These are phyloP conservation scores for Buddleja alternifolia DNA, from an alignment of 257 asterid species.

Conservation along the genomic window DNA sequence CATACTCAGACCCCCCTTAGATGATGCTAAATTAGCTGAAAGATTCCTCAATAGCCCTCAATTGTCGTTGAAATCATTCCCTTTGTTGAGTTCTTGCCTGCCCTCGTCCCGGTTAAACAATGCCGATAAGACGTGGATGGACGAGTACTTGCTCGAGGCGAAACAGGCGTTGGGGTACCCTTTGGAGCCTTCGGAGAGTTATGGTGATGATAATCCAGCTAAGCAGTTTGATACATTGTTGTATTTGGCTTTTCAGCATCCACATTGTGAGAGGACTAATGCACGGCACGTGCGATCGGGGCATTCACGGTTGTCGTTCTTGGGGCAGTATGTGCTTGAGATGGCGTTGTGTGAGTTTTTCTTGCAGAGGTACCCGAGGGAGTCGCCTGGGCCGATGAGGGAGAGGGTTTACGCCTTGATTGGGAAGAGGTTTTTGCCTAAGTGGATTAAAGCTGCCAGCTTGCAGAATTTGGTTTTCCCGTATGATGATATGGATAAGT, in stretches of 20 bases:
- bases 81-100: conserved; percentile 88
- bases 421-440: conserved; percentile 92
- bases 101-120: conserved; percentile 77
- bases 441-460: conserved; percentile 81
- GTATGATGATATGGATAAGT: conserved; percentile 82
- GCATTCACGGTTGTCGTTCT: conserved; percentile 76
- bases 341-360: conserved; percentile 87
- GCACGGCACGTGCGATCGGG: conserved; percentile 84
- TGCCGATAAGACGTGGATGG: conserved; percentile 90
- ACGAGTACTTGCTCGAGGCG: conserved; percentile 84
- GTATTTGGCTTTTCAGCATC: conserved; percentile 93
- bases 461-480: conserved; percentile 94
- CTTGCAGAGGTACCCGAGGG: conserved; percentile 94
- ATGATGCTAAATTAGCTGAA: conserved; percentile 70
- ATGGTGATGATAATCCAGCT: conserved; percentile 88
- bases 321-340: conserved; percentile 90
- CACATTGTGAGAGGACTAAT: conserved; percentile 87
- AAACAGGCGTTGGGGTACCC: conserved; percentile 96
- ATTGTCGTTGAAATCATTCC: conserved; percentile 78
- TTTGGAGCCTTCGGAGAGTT: conserved; percentile 74
- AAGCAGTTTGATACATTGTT: conserved; percentile 84
- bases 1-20: conserved; percentile 88
- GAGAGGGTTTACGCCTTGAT: conserved; percentile 89
- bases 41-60: conserved; percentile 97
- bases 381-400: conserved; percentile 97